Evolutionary conservation across 768 basidiomycete species (phyloP).

Genomic region (Botryobasidium botryosum): DNA sequence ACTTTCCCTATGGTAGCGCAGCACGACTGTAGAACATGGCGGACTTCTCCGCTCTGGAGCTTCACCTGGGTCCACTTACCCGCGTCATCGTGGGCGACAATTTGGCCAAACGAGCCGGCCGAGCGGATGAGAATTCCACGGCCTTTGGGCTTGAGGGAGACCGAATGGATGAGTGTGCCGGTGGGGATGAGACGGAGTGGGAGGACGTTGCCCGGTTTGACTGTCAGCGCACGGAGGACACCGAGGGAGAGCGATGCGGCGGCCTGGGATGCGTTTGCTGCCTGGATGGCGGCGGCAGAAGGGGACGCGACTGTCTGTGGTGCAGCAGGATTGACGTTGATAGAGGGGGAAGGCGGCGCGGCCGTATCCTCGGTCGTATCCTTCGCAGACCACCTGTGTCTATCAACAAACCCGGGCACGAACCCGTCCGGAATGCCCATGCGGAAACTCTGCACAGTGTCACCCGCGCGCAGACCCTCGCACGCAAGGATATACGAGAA

Average conservation of each 20-base stretch:
- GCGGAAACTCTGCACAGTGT: slow-evolving; percentile 73
- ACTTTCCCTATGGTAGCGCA: slow-evolving; percentile 83
- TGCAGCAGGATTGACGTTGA: slow-evolving; percentile 11
- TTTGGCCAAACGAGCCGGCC: slow-evolving; percentile 71
- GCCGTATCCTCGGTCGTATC: neutral
- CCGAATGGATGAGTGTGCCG: slow-evolving; percentile 80
- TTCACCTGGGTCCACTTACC: slow-evolving; percentile 67
- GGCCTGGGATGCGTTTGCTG: slow-evolving; percentile 10
- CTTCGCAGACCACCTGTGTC: neutral
- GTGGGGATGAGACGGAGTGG: slow-evolving; percentile 81
- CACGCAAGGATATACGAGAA: slow-evolving; percentile 92
- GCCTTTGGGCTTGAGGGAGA: slow-evolving; percentile 59
- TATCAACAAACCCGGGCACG: slow-evolving; percentile 31
- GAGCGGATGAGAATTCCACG: slow-evolving; percentile 73
- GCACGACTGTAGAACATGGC: slow-evolving; percentile 59
- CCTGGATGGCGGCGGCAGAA: neutral
- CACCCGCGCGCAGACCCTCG: slow-evolving; percentile 76
- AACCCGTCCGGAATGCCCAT: slow-evolving; percentile 64
- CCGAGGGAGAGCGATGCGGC: slow-evolving; percentile 47
- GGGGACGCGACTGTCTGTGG: slow-evolving; percentile 12
- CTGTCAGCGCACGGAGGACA: slow-evolving; percentile 61
- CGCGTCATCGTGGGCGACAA: slow-evolving; percentile 58
- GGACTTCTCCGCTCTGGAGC: slow-evolving; percentile 83
- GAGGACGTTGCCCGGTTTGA: slow-evolving; percentile 87
- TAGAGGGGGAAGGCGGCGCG: slow-evolving; percentile 9